Conservation (phyloP, 495 filamentous ascomycete genomes). For the Tuber magnatum region DNA sequence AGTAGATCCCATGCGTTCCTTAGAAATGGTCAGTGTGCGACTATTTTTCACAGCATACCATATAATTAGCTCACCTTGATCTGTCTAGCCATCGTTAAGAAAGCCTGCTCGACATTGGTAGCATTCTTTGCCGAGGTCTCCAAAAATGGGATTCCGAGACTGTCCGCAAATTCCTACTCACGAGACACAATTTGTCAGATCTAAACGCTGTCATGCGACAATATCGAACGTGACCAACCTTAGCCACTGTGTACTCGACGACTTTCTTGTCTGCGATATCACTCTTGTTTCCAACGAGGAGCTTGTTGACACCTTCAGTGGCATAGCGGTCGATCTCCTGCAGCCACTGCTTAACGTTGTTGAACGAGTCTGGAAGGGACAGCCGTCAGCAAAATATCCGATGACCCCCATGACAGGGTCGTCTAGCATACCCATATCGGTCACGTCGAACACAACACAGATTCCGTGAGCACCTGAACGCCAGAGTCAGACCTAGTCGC, state of each 20-base stretch:
- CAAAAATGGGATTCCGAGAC: slow-evolving; percentile 97
- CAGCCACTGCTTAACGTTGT: slow-evolving; percentile 99
- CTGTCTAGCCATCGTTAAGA: slow-evolving; percentile 98
- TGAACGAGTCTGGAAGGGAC: slow-evolving; percentile 69
- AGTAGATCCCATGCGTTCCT: slow-evolving; percentile 91
- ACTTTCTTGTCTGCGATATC: slow-evolving; percentile 99
- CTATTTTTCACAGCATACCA: background rate
- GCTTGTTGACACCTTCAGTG: slow-evolving; percentile 98
- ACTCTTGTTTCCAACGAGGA: slow-evolving; percentile 98
- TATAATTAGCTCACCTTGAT: slow-evolving; percentile 57
- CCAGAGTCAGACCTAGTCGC: slow-evolving; percentile 17
- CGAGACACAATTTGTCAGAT: slow-evolving; percentile 26
- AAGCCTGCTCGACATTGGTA: slow-evolving; percentile 98
- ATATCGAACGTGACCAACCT: slow-evolving; percentile 54
- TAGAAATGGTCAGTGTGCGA: slow-evolving; percentile 17
- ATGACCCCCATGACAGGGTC: slow-evolving; percentile 8
- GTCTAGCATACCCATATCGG: slow-evolving; percentile 63
- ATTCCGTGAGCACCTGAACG: slow-evolving; percentile 73
- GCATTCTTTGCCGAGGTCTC: slow-evolving; percentile 99
- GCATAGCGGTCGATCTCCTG: slow-evolving; percentile 99
- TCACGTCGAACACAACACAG: slow-evolving; percentile 99
- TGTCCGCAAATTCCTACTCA: slow-evolving; percentile 90
- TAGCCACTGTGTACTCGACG: slow-evolving; percentile 97
- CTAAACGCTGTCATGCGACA: slow-evolving; percentile 11
- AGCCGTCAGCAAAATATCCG: slow-evolving; percentile 11